Evolutionary conservation across 2,329 filamentous ascomycete species (phyloP), one percentile per base, ranked within the genome.

Genomic region (Xylaria sp.): DNA sequence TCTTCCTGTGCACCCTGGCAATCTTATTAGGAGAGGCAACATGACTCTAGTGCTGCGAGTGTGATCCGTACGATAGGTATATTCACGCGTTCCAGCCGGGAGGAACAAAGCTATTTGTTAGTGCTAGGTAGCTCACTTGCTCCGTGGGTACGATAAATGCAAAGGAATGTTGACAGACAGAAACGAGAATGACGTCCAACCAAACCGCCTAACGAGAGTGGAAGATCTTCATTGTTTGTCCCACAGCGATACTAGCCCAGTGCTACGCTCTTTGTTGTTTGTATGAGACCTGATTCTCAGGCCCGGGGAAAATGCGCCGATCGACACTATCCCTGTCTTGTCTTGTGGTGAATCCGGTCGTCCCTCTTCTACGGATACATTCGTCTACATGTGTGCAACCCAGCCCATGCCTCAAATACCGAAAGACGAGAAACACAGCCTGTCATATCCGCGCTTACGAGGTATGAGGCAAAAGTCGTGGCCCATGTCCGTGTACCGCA

Each of bases 241-340:
- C 39, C 53, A 13, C 16, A 37, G 18, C 37, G 13, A 44, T 23
- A 10, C 46, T 13, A 34, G 48, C 46, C 46, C 48, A 34, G 11
- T 42, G 11, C 37, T 67, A 63, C 65, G 60, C 64, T 64, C 61
- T 64, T 60, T 60, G 66, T 67, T 67, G 19, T 67, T 69, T 63
- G 62, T 69, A 69, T 67, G 63, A 67, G 55, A 65, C 63, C 61
- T 64, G 65, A 59, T 63, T 63, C 59, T 57, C 64, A 59, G 62
- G 66, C 66, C 63, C 68, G 56, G 65, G 65, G 23, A 30, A 70
- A 70, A 71, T 69, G 68, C 69, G 62, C 68, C 63, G 70, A 71
- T 72, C 70, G 67, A 66, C 70, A 67, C 35, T 35, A 71, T 61
- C 69, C 70, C 67, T 71, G 69, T 63, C 64, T 39, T 30, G 23